Percentiles rank a stretch among this genome's conserved stretches.
phyloP scores from a whole-genome alignment of 495 filamentous ascomycete species.

The Cercophora samala region DNA sequence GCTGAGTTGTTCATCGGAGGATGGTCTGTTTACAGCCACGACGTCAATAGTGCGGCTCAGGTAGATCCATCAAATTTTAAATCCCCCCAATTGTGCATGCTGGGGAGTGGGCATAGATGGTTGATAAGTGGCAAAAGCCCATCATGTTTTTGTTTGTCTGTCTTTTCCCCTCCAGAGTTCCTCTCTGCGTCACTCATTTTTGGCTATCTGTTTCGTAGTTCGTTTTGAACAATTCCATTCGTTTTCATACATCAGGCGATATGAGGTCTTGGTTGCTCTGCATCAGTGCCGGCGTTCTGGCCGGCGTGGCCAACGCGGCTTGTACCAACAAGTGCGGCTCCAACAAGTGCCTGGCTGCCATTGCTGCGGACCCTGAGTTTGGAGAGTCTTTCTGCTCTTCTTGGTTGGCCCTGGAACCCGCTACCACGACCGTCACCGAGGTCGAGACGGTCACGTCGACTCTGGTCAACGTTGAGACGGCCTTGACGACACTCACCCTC shows the following conservation, averaged over 20 bases:
- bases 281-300: conserved; percentile 15
- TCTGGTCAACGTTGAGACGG: conserved; percentile 16
- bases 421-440: conserved; percentile 25
- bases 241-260: conserved; percentile 9
- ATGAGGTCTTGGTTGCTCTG: conserved; percentile 15
- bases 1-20: background rate
- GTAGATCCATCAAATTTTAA: background rate
- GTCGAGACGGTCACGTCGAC: conserved; percentile 17
- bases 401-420: conserved; percentile 20
- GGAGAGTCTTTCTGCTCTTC: conserved; percentile 27
- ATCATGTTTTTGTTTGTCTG: background rate
- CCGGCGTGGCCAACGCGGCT: conserved; percentile 14
- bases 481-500: conserved; percentile 12
- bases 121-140: background rate
- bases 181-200: background rate
- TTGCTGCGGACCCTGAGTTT: conserved; percentile 9
- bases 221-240: conserved; percentile 11
- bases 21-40: background rate
- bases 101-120: background rate
- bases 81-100: background rate
- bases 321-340: conserved; percentile 14
- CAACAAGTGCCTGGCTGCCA: conserved; percentile 13
- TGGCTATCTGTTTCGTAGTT: background rate
- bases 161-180: background rate
- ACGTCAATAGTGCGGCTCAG: background rate